Evolutionary conservation across 495 filamentous ascomycete species (phyloP).

Genomic region (Xylaria curta): DNA sequence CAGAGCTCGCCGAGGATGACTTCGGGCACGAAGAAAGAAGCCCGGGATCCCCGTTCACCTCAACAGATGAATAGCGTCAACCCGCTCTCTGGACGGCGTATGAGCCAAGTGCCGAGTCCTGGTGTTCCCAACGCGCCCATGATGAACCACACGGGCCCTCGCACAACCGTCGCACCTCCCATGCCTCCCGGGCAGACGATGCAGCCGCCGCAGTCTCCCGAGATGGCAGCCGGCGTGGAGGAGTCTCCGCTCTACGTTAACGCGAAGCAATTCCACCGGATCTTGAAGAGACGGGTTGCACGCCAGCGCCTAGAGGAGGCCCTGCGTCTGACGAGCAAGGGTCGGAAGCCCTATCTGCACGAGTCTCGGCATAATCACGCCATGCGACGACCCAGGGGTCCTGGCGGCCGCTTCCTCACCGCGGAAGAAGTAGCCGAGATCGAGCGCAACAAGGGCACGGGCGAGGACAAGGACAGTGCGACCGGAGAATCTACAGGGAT

Average conservation of each 20-base stretch:
- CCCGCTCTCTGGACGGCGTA: conserved; percentile 55
- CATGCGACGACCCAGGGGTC: conserved; percentile 93
- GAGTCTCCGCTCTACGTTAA: conserved; percentile 98
- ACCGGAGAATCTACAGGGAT: conserved; percentile 44
- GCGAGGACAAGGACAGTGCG: conserved; percentile 45
- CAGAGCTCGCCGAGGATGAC: conserved; percentile 67
- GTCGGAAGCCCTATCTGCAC: conserved; percentile 95
- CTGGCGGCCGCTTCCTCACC: conserved; percentile 95
- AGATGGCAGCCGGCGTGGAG: conserved; percentile 80
- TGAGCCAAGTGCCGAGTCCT: conserved; percentile 71
- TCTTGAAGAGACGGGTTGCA: conserved; percentile 90
- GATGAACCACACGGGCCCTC: conserved; percentile 58
- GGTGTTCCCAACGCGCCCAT: conserved; percentile 63
- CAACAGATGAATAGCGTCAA: conserved; percentile 63
- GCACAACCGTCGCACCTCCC: conserved; percentile 52
- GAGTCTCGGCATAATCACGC: conserved; percentile 99
- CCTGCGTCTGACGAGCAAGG: conserved; percentile 89
- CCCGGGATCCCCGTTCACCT: conserved; percentile 65
- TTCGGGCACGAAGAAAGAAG: conserved; percentile 61
- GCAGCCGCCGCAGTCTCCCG: conserved; percentile 79
- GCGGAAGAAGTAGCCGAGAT: conserved; percentile 97
- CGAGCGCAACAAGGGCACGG: conserved; percentile 64
- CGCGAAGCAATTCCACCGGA: conserved; percentile 98
- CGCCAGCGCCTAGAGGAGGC: conserved; percentile 92
- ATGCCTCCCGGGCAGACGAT: conserved; percentile 53